Percentiles rank a stretch among this genome's conserved stretches.
phyloP scores from a whole-genome alignment of 306 rosid species.

The Begonia peltatifolia region DNA sequence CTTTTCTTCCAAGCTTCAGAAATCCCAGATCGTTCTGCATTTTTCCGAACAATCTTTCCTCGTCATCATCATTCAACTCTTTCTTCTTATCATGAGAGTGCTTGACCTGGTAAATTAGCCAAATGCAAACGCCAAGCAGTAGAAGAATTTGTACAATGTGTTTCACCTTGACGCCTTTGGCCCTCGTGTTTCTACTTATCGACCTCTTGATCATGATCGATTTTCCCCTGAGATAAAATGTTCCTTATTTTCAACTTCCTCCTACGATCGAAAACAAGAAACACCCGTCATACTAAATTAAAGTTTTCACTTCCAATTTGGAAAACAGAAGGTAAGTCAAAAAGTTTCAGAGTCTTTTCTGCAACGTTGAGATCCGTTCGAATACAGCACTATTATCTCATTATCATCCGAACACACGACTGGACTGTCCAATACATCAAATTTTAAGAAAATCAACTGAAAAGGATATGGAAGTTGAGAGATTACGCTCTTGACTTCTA shows the following conservation, averaged over 20 bases:
- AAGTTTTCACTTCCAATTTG: no score
- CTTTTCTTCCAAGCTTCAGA: slow-evolving; percentile 71
- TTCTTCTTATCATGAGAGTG: slow-evolving; percentile 83
- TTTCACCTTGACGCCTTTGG: slow-evolving; percentile 66
- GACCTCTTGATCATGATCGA: slow-evolving; percentile 56
- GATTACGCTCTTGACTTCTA: no score
- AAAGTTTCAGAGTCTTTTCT: no score
- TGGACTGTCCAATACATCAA: no score
- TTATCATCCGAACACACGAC: no score
- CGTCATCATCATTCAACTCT: slow-evolving; percentile 38
- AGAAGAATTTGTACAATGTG: slow-evolving; percentile 64
- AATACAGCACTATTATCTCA: no score
- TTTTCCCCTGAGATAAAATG: slow-evolving; percentile 1
- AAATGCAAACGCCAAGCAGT: slow-evolving; percentile 76
- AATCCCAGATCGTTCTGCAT: slow-evolving; percentile 18
- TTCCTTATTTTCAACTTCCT: slow-evolving; percentile 1
- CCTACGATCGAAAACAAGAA: background rate
- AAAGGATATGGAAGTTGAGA: no score
- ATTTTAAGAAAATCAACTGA: no score
- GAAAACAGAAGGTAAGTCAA: no score
- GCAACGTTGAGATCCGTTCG: no score
- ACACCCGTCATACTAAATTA: no score
- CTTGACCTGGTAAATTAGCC: slow-evolving; percentile 93
- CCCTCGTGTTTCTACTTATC: slow-evolving; percentile 47
- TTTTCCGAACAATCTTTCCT: slow-evolving; percentile 10